Conservation (phyloP, 805 yeast genomes). For the Kluyveromyces nonfermentans region DNA sequence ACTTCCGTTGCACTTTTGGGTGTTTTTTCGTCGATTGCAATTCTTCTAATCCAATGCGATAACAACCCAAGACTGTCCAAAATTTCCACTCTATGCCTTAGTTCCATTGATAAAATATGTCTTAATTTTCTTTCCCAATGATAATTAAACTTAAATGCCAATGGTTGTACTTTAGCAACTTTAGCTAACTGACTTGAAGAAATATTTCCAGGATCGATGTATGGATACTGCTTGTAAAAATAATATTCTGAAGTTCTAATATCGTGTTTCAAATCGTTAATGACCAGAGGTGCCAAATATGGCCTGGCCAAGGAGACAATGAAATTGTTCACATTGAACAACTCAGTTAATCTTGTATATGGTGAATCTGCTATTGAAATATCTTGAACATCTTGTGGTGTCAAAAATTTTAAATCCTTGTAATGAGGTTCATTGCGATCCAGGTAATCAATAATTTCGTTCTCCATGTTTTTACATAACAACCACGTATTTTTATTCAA, state of each 20-base stretch:
- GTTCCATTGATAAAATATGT: slow-evolving; percentile 60
- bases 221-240: slow-evolving; percentile 32
- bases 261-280: slow-evolving; percentile 71
- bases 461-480: slow-evolving; percentile 53
- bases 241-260: slow-evolving; percentile 33
- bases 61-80: slow-evolving; percentile 71
- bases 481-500: slow-evolving; percentile 45
- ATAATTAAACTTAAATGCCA: slow-evolving; percentile 29
- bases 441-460: slow-evolving; percentile 50
- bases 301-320: slow-evolving; percentile 89
- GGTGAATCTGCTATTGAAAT: slow-evolving; percentile 50
- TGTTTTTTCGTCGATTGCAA: slow-evolving; percentile 81
- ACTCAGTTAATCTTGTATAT: slow-evolving; percentile 78
- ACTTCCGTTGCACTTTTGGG: slow-evolving; percentile 75
- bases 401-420: slow-evolving; percentile 22
- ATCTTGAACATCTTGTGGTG: slow-evolving; percentile 38
- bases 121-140: slow-evolving; percentile 35
- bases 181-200: slow-evolving; percentile 21
- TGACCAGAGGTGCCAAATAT: slow-evolving; percentile 80
- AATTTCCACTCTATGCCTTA: slow-evolving; percentile 75
- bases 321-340: slow-evolving; percentile 91
- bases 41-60: slow-evolving; percentile 57
- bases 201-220: slow-evolving; percentile 20
- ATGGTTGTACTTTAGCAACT: slow-evolving; percentile 28
- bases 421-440: slow-evolving; percentile 24